Percentiles rank a stretch among this genome's conserved stretches.
These are phyloP conservation scores for Cryptococcus deneoformans DNA, from an alignment of 1,284 basidiomycete species.

Conservation along the genomic window DNA sequence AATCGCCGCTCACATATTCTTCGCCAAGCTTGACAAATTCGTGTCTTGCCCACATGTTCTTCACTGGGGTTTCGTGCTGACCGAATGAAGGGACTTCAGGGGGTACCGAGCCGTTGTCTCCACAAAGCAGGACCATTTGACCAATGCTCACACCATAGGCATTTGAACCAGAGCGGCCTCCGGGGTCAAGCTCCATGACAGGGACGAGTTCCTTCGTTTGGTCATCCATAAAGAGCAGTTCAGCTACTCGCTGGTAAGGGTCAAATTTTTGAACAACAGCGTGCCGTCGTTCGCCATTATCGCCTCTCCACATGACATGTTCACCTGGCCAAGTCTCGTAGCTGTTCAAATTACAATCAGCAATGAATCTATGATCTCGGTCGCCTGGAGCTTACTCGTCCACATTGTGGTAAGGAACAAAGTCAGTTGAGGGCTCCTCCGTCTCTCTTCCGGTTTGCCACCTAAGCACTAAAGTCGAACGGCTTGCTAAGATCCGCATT, in stretches of 20 bases:
- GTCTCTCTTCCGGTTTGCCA: slow-evolving; percentile 79
- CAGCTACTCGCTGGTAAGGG: slow-evolving; percentile 66
- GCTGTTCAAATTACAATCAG: slow-evolving; percentile 14
- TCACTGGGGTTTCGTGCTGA: slow-evolving; percentile 23
- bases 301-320: slow-evolving; percentile 79
- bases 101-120: slow-evolving; percentile 26
- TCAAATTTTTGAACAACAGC: slow-evolving; percentile 78
- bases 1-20: slow-evolving; percentile 8
- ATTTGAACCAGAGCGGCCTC: slow-evolving; percentile 50
- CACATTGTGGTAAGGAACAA: slow-evolving; percentile 69
- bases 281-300: slow-evolving; percentile 59
- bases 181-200: slow-evolving; percentile 78
- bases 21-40: slow-evolving; percentile 20
- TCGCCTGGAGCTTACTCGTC: slow-evolving; percentile 44
- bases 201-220: slow-evolving; percentile 64
- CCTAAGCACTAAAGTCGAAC: slow-evolving; percentile 66
- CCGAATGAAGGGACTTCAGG: slow-evolving; percentile 43
- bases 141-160: slow-evolving; percentile 73
- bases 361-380: background rate
- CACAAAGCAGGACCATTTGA: slow-evolving; percentile 71
- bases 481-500: slow-evolving; percentile 65
- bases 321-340: slow-evolving; percentile 71
- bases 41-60: slow-evolving; percentile 15
- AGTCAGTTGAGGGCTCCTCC: slow-evolving; percentile 60
- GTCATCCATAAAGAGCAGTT: slow-evolving; percentile 35